phyloP scores from a whole-genome alignment of 129 eudicot genomes.

The Pittosporum tobira region DNA sequence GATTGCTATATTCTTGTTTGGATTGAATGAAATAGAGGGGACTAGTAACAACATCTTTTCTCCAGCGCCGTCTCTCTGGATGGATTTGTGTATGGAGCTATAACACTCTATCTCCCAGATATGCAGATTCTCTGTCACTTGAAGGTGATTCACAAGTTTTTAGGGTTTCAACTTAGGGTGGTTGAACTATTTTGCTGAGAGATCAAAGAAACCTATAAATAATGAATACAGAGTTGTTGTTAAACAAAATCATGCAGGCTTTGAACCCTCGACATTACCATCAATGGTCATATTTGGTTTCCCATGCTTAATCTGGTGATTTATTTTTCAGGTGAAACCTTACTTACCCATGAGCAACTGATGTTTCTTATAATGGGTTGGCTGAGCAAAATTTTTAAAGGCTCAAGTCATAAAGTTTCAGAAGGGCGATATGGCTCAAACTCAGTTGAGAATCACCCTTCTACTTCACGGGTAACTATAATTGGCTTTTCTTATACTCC shows the following conservation, averaged over 20 bases:
- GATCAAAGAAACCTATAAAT: too few relatives aligned
- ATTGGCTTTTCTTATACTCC: too few relatives aligned
- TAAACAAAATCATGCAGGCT: background rate
- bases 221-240: too few relatives aligned
- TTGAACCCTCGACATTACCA: background rate
- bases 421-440: conserved; percentile 57
- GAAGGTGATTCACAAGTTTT: conserved; percentile 13
- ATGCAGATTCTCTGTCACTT: background rate
- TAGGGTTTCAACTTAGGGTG: too few relatives aligned
- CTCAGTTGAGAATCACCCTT: conserved; percentile 46
- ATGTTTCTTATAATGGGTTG: conserved; percentile 50
- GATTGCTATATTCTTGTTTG: conserved; percentile 5
- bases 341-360: conserved; percentile 27
- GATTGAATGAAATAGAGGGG: conserved; percentile 7
- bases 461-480: conserved; percentile 58
- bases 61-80: background rate
- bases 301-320: background rate
- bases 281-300: background rate
- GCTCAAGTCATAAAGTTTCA: conserved; percentile 50
- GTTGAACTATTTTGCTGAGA: too few relatives aligned
- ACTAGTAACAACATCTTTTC: conserved; percentile 3
- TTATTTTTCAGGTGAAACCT: conserved; percentile 28
- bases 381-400: conserved; percentile 59
- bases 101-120: conserved; percentile 4
- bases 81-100: background rate